Evolutionary conservation across 1,284 basidiomycete species (phyloP).

Genomic region (Ustilago cynodontis): DNA sequence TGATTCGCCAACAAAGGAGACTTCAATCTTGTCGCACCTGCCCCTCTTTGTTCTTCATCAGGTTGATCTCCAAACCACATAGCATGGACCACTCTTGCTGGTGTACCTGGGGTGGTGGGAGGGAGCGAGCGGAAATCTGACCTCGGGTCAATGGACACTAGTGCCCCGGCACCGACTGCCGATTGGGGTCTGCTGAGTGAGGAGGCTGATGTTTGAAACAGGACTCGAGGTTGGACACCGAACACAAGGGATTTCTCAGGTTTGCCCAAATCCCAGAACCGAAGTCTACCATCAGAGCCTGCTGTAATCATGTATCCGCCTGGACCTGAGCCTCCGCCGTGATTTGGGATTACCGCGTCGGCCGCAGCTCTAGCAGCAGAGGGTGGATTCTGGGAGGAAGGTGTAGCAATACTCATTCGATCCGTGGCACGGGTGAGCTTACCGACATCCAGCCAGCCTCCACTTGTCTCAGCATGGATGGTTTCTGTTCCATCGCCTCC

Average conservation of each 20-base stretch:
- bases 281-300: conserved; percentile 83
- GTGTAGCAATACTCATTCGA: conserved; percentile 10
- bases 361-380: not conserved
- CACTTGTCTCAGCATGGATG: conserved; percentile 22
- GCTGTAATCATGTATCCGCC: conserved; percentile 82
- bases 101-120: not conserved
- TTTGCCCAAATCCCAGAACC: conserved; percentile 81
- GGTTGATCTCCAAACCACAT: conserved; percentile 4
- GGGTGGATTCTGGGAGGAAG: not conserved
- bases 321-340: conserved; percentile 37
- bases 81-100: conserved; percentile 16
- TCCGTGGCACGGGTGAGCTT: conserved; percentile 32
- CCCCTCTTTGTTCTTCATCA: not conserved
- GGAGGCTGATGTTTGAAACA: not conserved
- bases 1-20: conserved; percentile 55
- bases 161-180: not conserved
- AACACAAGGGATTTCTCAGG: conserved; percentile 74
- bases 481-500: conserved; percentile 27
- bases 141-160: conserved; percentile 18
- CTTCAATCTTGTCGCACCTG: conserved; percentile 16
- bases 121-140: conserved; percentile 26
- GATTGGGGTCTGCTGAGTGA: not conserved
- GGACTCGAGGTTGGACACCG: conserved; percentile 22
- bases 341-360: not conserved
- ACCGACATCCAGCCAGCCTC: conserved; percentile 63